Base-by-base conservation (phyloP, 2,329 filamentous ascomycete species). In the Stagonosporopsis chrysanthemi region DNA sequence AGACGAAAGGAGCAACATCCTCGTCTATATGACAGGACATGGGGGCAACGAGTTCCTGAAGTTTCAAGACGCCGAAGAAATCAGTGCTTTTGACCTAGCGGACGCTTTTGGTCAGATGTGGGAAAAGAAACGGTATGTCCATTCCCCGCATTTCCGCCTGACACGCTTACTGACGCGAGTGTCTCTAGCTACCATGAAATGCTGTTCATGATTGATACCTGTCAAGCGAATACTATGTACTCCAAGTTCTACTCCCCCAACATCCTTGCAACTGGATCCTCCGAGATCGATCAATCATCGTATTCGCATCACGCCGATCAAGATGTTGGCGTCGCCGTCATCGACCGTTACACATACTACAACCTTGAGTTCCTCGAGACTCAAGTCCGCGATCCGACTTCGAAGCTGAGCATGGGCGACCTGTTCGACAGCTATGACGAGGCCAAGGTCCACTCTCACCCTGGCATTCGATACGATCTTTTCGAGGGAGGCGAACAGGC, bases 41-140 rank as follows among this genome's bases (percentile, higher is more conserved):
- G 95, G 95, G 29, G 95, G 95, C 17, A 97, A 98, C 75, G 93
- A 97, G 79, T 99, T 99, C 69, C 80, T 99, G 57, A 99, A 99
- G 77, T 99, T 99, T 72, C 95, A 99, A 77, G 95, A 99, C 69
- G 91, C 92, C 6, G 95, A 99, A 77, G 95, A 99, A 79, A 98
- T 99, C 65, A 93, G 92, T 53, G 92, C 92, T 0, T 97, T 96
- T 75, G 95, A 99, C 79, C 81, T 99, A 55, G 95, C 96, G 5
- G 92, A 99, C 77, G 95, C 95, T 0, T 98, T 99, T 75, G 92
- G 96, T 78, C 94, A 99, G 82, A 99, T 99, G 95, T 97, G 93
- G 91, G 95, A 99, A 84, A 99, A 99, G 87, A 96, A 96, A 81
- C 89, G 95, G 82, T 88, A 76, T n/a, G 75, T 43, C 5, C 15